These are phyloP conservation scores for Eleusine indica DNA, from an alignment of 176 grass and related monocot genomes.

Conservation along the genomic window DNA sequence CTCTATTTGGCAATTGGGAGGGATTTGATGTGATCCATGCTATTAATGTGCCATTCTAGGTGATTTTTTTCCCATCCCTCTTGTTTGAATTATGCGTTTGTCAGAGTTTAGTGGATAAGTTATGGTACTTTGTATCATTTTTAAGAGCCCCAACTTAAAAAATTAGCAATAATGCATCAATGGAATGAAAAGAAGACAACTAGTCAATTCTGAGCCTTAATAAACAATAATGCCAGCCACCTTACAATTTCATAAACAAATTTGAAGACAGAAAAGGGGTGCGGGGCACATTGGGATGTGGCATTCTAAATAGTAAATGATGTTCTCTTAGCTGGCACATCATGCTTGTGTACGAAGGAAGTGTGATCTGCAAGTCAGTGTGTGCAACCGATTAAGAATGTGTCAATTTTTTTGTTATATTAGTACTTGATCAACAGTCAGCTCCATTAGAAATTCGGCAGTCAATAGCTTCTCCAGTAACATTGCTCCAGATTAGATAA, in stretches of 20 bases:
- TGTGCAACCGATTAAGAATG: neutral
- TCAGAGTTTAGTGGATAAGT: constrained; percentile 6
- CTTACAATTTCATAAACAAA: constrained; percentile 10
- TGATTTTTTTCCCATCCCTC: constrained; percentile 11
- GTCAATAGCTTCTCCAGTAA: constrained; percentile 26
- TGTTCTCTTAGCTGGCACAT: constrained; percentile 45
- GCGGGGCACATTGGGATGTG: constrained; percentile 14
- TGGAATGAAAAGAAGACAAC: constrained; percentile 22
- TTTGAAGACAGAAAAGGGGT: neutral
- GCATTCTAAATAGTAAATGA: constrained; percentile 24
- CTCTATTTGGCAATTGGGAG: constrained; percentile 20
- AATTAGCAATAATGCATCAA: neutral
- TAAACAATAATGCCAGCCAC: constrained; percentile 32
- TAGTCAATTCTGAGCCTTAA: neutral
- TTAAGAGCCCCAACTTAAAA: constrained; percentile 16
- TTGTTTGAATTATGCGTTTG: neutral
- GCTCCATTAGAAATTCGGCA: constrained; percentile 5
- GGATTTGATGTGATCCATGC: constrained; percentile 31
- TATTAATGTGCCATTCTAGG: constrained; percentile 6
- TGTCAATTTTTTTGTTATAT: constrained; percentile 20
- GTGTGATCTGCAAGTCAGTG: constrained; percentile 1
- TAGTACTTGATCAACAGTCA: neutral
- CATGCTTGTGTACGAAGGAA: constrained; percentile 33
- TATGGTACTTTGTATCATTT: constrained; percentile 29
- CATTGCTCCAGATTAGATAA: constrained; percentile 30